A percentile compares a stretch with the other conserved stretches of the same genome.
Evolutionary conservation across 768 basidiomycete species (phyloP).

Genomic region (Mycena albidolilacea): DNA sequence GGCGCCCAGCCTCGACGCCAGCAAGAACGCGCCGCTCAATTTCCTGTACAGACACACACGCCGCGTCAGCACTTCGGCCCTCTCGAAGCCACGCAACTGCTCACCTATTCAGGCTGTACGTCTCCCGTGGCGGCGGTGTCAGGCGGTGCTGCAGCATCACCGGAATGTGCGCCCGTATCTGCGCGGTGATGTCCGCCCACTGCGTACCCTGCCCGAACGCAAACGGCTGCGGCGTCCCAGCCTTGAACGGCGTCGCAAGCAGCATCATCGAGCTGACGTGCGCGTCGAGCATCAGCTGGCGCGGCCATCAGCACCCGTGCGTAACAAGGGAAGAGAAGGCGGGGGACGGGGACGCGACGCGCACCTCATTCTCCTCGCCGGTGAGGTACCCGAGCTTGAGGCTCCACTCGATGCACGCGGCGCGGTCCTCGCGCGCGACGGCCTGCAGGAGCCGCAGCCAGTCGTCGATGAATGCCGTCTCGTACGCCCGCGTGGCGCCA

Average conservation of each 20-base stretch:
- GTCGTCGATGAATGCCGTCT: slow-evolving; percentile 86
- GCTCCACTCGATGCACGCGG: slow-evolving; percentile 80
- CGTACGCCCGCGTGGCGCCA: slow-evolving; percentile 93
- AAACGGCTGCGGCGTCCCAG: slow-evolving; percentile 77
- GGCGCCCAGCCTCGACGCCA: slow-evolving; percentile 83
- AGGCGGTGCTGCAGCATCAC: slow-evolving; percentile 91
- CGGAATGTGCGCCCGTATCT: slow-evolving; percentile 87
- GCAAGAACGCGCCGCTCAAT: slow-evolving; percentile 85
- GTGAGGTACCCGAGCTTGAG: slow-evolving; percentile 91
- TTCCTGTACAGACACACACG: slow-evolving; percentile 63
- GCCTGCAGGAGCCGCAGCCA: slow-evolving; percentile 91
- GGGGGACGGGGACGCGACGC: slow-evolving; percentile 28
- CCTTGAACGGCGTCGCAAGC: slow-evolving; percentile 88
- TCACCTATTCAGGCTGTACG: slow-evolving; percentile 93
- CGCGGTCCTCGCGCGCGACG: slow-evolving; percentile 77
- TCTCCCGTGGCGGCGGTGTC: slow-evolving; percentile 94
- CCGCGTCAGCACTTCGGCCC: background rate
- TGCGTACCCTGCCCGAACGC: slow-evolving; percentile 77
- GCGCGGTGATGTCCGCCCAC: slow-evolving; percentile 81
- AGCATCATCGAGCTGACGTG: slow-evolving; percentile 88
- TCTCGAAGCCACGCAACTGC: slow-evolving; percentile 36
- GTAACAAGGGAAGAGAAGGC: no score
- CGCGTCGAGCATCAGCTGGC: slow-evolving; percentile 86
- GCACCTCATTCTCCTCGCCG: slow-evolving; percentile 87
- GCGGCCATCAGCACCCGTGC: background rate